phyloP scores from a whole-genome alignment of 768 basidiomycete species.

The Termitomyces eurrhizus region DNA sequence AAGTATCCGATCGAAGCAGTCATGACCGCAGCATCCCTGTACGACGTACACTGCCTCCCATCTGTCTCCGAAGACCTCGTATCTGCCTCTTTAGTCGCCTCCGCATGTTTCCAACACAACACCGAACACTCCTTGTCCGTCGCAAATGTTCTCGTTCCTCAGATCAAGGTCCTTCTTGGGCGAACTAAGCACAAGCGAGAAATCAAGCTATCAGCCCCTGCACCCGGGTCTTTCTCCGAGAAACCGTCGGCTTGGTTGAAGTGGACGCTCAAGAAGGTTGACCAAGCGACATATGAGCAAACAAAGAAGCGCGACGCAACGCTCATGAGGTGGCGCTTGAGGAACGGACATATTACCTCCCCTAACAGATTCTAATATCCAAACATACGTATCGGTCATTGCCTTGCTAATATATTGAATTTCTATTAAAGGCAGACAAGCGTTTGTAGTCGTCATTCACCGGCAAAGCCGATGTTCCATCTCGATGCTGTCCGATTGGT shows the following conservation, averaged over 20 bases:
- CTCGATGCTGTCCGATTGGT: not conserved
- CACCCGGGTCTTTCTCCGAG: not conserved
- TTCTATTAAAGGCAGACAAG: not conserved
- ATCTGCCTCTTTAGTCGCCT: conserved; percentile 52
- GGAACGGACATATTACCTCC: not conserved
- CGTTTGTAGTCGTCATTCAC: not conserved
- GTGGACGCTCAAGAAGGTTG: conserved; percentile 25
- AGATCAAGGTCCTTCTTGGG: not conserved
- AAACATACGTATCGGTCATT: not conserved
- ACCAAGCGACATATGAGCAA: conserved; percentile 19
- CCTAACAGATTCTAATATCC: not conserved
- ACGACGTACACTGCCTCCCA: conserved; percentile 49
- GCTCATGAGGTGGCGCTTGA: not conserved
- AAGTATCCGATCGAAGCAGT: conserved; percentile 42
- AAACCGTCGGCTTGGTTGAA: conserved; percentile 24
- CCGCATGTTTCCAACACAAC: conserved; percentile 48
- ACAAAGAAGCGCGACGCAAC: conserved; percentile 4
- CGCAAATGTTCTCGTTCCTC: conserved; percentile 37
- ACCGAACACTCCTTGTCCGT: conserved; percentile 35
- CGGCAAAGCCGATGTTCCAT: not conserved
- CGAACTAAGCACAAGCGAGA: not conserved
- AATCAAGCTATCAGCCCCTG: not conserved
- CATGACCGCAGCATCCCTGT: conserved; percentile 51
- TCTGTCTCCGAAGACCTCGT: conserved; percentile 52
- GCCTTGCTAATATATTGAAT: not conserved